These are phyloP conservation scores for Rhizomucor pusillus DNA, from an alignment of 371 early-diverging fungal species.

Conservation along the genomic window DNA sequence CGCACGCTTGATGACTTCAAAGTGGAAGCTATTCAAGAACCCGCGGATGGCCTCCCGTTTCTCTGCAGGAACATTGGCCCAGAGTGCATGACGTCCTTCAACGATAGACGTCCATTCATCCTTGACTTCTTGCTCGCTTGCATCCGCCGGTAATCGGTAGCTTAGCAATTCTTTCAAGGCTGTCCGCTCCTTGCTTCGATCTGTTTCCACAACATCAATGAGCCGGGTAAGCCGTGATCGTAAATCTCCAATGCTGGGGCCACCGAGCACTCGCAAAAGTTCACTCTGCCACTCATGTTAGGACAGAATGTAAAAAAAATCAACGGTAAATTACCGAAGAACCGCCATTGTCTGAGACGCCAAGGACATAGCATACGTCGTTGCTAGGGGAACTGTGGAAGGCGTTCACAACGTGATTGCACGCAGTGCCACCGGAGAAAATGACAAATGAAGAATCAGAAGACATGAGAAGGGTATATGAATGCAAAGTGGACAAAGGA, in stretches of 20 bases:
- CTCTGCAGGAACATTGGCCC: slow-evolving; percentile 57
- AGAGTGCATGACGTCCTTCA: slow-evolving; percentile 60
- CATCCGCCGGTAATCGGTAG: slow-evolving; percentile 58
- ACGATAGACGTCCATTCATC: slow-evolving; percentile 64
- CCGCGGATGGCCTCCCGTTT: slow-evolving; percentile 71
- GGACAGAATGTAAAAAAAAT: background rate
- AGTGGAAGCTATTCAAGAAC: slow-evolving; percentile 65
- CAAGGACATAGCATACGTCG: slow-evolving; percentile 65
- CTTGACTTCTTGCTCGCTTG: slow-evolving; percentile 43
- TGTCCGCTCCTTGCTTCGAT: slow-evolving; percentile 21
- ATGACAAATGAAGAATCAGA: slow-evolving; percentile 41
- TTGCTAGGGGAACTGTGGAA: slow-evolving; percentile 54
- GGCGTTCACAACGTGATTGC: slow-evolving; percentile 54
- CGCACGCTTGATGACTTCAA: slow-evolving; percentile 61
- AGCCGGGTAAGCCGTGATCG: slow-evolving; percentile 58
- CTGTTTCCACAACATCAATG: slow-evolving; percentile 36
- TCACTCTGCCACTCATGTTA: slow-evolving; percentile 31
- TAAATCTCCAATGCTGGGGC: slow-evolving; percentile 70
- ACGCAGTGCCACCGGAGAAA: slow-evolving; percentile 74
- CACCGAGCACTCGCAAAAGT: slow-evolving; percentile 63
- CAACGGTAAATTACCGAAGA: slow-evolving; percentile 42
- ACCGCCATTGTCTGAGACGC: slow-evolving; percentile 75
- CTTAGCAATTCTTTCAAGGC: slow-evolving; percentile 64
- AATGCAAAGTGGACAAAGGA: background rate
- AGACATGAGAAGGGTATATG: background rate